Evolutionary conservation across 2,329 filamentous ascomycete genomes (phyloP), one percentile per base, ranked within the genome.

Genomic region (Arthrobotrys iridis): DNA sequence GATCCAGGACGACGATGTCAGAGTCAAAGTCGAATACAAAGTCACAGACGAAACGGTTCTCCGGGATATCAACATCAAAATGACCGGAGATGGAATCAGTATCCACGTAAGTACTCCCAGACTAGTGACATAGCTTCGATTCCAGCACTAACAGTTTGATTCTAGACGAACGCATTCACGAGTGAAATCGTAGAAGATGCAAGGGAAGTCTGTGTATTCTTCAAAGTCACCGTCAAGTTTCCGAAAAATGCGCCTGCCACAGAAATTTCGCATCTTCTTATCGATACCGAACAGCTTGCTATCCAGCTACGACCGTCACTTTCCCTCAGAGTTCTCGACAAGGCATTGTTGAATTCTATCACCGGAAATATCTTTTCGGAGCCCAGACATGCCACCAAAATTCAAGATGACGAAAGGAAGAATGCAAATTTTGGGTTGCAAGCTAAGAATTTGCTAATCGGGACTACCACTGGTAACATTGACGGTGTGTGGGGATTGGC

Each of bases 401-500:
- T 75, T 57, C 71, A 68, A 18, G 71, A 75, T 37, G 63, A 68
- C 15, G 71, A 64, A 15, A 63, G 43, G 22, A 63, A 11, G 30
- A 41, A 18, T 3, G 28, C 57, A 18, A 68, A 75, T 40, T 68
- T 64, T 75, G 71, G 71, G 40, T 64, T 75, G 63, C 71, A 75
- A 63, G 71, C 71, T 11, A 68, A 48, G 18, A 18, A 46, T 10
- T 64, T 68, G 63, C 28, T 68, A 5, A 40, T 75, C 13, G 57
- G 58, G 15, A 75, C 57, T 10, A 75, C 63, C 4, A 75, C 71
- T 30, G 71, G 71, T 18, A 64, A 68, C 8, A 57, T 75, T 45
- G 28, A 33, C 3, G 71, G 71, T 20, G 71, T 75, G 5, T 75
- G 71, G 71, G 71, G 71, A 13, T 45, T 75, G 28, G 71, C 71